Evolutionary conservation across 1,284 basidiomycete genomes (phyloP).

Genomic region (Macrocystidia cucumis): DNA sequence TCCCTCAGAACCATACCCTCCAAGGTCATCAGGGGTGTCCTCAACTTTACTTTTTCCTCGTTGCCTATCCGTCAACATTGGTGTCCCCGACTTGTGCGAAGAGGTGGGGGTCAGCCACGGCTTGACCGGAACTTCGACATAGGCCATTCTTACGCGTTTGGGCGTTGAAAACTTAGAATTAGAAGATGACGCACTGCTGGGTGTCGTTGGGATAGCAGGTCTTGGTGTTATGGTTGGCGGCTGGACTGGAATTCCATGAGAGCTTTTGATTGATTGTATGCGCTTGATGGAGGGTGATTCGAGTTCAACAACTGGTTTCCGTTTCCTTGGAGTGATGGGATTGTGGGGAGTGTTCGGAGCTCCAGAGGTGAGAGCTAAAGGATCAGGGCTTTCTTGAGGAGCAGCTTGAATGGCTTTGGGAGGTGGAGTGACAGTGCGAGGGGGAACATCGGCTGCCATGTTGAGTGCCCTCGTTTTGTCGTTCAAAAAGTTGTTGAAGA

Average conservation of each 20-base stretch:
- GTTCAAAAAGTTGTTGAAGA: conserved; percentile 59
- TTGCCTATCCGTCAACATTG: conserved; percentile 19
- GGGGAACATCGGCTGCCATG: conserved; percentile 9
- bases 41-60: conserved; percentile 21
- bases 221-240: conserved; percentile 12
- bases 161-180: conserved; percentile 21
- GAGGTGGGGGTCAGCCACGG: conserved; percentile 40
- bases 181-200: conserved; percentile 11
- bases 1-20: conserved; percentile 52
- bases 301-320: conserved; percentile 35
- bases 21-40: conserved; percentile 43
- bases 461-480: conserved; percentile 34
- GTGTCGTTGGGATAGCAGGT: conserved; percentile 4
- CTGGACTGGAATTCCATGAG: conserved; percentile 8
- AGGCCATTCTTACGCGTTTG: conserved; percentile 40
- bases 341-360: conserved; percentile 14
- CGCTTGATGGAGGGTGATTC: conserved; percentile 46
- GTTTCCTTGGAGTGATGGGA: conserved; percentile 38
- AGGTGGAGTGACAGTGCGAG: conserved; percentile 10
- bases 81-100: conserved; percentile 19
- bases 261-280: conserved; percentile 26
- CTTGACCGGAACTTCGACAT: conserved; percentile 51
- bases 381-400: conserved; percentile 38
- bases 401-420: conserved; percentile 10
- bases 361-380: conserved; percentile 29